Evolutionary conservation across 305 asterid species (phyloP).

Genomic region (Fraxinus paxiana): DNA sequence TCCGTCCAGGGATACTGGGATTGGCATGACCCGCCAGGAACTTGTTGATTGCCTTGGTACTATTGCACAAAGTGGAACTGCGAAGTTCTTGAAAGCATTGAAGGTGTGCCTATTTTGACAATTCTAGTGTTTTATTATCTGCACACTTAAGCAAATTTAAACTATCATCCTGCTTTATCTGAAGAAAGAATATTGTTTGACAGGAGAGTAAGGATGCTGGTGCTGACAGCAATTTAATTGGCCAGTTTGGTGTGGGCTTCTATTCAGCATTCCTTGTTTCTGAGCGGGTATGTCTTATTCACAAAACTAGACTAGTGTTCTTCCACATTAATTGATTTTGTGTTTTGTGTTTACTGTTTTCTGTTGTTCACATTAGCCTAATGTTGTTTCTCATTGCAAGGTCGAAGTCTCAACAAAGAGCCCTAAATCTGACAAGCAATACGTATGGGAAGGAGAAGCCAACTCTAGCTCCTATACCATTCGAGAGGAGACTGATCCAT

Average conservation of each 20-base stretch:
- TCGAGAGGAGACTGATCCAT: conserved; percentile 87
- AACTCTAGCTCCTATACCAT: conserved; percentile 87
- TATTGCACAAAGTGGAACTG: conserved; percentile 98
- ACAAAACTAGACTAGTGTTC: not conserved
- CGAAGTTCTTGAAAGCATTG: conserved; percentile 82
- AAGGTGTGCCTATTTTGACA: conserved; percentile 46
- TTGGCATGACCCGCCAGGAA: conserved; percentile 94
- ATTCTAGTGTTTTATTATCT: conserved; percentile 13
- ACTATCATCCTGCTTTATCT: conserved; percentile 1
- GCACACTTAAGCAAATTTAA: not conserved
- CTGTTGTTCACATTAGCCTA: not conserved
- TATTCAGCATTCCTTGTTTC: conserved; percentile 94
- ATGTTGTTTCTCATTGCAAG: conserved; percentile 32
- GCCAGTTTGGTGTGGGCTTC: conserved; percentile 98
- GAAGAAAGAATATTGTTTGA: conserved; percentile 19
- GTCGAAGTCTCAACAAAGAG: conserved; percentile 97
- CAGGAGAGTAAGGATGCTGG: conserved; percentile 97
- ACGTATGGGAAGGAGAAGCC: conserved; percentile 95
- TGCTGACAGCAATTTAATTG: conserved; percentile 88
- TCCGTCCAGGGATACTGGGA: conserved; percentile 77
- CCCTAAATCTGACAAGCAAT: conserved; percentile 92
- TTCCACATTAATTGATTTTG: not conserved
- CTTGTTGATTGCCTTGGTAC: conserved; percentile 95
- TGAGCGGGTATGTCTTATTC: conserved; percentile 55
- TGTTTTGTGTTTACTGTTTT: not conserved